phyloP scores from a whole-genome alignment of 148 eudicot species.

The Rhododendron molle region DNA sequence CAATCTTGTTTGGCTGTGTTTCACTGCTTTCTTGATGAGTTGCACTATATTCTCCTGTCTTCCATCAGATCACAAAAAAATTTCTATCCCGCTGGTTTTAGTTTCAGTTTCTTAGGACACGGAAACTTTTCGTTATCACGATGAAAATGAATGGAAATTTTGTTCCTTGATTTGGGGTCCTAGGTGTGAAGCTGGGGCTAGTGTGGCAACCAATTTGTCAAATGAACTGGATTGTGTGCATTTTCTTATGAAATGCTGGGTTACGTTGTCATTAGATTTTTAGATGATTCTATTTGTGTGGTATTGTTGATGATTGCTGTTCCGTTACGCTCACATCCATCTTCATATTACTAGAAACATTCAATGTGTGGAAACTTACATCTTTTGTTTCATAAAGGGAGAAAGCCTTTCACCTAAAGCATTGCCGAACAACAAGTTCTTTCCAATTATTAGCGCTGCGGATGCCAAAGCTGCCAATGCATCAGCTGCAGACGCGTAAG shows the following conservation, averaged over 20 bases:
- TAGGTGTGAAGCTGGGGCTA: background rate
- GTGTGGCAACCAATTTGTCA: background rate
- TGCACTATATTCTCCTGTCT: background rate
- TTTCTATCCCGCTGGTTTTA: background rate
- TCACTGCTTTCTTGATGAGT: background rate
- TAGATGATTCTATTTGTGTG: background rate
- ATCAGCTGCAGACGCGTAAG: conserved; percentile 63
- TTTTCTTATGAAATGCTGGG: background rate
- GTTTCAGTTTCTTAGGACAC: background rate
- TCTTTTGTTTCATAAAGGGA: conserved; percentile 42
- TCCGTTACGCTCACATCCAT: background rate
- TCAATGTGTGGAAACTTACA: background rate
- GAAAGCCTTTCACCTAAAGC: conserved; percentile 63
- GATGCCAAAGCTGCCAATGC: conserved; percentile 56
- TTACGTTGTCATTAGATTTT: too few relatives aligned
- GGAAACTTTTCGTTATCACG: background rate
- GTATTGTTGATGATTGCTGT: background rate
- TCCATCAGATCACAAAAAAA: background rate
- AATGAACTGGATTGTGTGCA: background rate
- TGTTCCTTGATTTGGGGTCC: background rate
- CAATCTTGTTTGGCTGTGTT: background rate
- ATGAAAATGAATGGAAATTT: background rate
- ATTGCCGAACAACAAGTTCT: conserved; percentile 48
- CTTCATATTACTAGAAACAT: background rate
- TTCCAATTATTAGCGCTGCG: conserved; percentile 45